phyloP scores from a whole-genome alignment of 2,329 filamentous ascomycete genomes.

The Aspergillus unguis region DNA sequence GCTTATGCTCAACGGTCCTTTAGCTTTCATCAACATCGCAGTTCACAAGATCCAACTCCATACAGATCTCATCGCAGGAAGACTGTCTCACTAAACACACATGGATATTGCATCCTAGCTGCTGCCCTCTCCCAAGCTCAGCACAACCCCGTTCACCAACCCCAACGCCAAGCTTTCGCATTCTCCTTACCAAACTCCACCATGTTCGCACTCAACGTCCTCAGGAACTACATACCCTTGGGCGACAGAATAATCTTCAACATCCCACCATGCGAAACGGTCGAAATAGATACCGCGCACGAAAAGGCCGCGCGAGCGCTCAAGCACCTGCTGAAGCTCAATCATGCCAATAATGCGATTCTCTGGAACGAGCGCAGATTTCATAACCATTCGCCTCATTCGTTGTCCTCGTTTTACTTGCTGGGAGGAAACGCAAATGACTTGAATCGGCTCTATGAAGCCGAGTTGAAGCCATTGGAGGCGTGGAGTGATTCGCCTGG shows the following conservation, averaged over 20 bases:
- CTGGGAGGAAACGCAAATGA: conserved; percentile 72
- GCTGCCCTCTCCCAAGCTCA: not conserved
- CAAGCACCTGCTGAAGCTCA: conserved; percentile 86
- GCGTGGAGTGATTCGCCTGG: conserved; percentile 79
- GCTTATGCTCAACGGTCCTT: conserved; percentile 4
- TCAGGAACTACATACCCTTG: conserved; percentile 24
- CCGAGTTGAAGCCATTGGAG: conserved; percentile 67
- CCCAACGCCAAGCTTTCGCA: conserved; percentile 6
- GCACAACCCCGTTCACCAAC: not conserved
- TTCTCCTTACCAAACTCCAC: not conserved
- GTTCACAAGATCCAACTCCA: not conserved
- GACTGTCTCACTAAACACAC: not conserved
- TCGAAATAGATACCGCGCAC: conserved; percentile 74
- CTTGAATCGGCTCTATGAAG: conserved; percentile 77
- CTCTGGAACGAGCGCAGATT: conserved; percentile 71
- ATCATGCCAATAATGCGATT: conserved; percentile 86
- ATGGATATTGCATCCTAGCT: not conserved
- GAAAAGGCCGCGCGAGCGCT: conserved; percentile 78
- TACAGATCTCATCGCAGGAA: not conserved
- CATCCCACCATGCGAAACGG: conserved; percentile 66
- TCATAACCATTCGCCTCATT: conserved; percentile 80
- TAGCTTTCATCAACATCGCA: not conserved
- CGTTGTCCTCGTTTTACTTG: conserved; percentile 80
- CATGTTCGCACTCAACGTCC: conserved; percentile 4
- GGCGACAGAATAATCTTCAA: conserved; percentile 32